These are phyloP conservation scores for Amoebophrya sp. DNA, from an alignment of 169 alveolate species.

Conservation along the genomic window DNA sequence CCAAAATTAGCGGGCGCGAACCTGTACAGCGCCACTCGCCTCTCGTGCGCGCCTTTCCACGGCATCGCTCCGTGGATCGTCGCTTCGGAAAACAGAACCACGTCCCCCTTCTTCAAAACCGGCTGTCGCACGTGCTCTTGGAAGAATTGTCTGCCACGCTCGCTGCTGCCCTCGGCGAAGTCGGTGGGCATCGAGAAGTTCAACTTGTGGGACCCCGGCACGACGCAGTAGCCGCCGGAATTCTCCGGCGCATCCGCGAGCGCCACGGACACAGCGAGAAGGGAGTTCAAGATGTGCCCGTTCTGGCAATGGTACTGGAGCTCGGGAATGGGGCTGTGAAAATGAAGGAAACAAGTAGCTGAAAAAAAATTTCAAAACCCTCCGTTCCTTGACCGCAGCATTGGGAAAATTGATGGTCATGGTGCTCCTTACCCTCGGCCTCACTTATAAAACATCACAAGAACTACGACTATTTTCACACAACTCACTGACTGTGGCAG, in stretches of 20 bases:
- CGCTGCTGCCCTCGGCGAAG: background rate
- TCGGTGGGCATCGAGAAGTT: background rate
- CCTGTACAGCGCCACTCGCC: background rate
- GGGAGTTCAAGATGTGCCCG: background rate
- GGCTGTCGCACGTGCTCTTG: background rate
- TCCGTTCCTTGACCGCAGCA: too few relatives aligned
- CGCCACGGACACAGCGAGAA: background rate
- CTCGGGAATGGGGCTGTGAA: background rate
- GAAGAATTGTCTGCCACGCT: background rate
- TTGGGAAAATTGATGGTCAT: background rate
- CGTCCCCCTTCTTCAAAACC: background rate
- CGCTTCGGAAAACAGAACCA: background rate
- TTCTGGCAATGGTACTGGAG: background rate
- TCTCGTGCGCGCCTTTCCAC: too few relatives aligned
- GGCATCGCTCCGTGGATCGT: too few relatives aligned
- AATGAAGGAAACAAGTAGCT: too few relatives aligned
- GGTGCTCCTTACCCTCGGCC: too few relatives aligned
- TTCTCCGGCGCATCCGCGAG: background rate
- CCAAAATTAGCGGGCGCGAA: background rate
- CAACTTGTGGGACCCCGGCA: background rate
- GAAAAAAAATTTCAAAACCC: too few relatives aligned
- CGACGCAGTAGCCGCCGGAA: background rate
- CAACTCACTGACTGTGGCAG: background rate
- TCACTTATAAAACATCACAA: too few relatives aligned
- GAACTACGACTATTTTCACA: background rate